phyloP scores from a whole-genome alignment of 192 early-diverging fungal genomes.

The Podochytrium sp. region DNA sequence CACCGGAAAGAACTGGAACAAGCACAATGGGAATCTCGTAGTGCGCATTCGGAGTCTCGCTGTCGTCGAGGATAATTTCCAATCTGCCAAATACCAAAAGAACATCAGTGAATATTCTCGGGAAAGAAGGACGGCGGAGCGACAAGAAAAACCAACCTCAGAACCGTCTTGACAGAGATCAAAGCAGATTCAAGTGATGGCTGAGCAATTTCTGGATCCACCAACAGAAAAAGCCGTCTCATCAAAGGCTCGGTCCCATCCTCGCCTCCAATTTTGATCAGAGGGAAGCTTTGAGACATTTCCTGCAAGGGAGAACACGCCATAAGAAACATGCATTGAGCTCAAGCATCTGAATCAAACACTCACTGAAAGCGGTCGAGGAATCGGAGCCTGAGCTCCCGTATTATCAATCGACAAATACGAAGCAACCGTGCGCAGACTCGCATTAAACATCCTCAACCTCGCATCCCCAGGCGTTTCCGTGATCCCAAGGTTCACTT shows the following conservation, averaged over 20 bases:
- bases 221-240: not conserved
- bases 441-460: slow-evolving; percentile 7
- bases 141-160: not conserved
- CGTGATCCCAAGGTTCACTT: slow-evolving; percentile 6
- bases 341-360: not conserved
- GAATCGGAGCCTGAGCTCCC: not conserved
- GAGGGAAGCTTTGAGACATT: not conserved
- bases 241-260: not conserved
- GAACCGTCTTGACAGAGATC: slow-evolving; percentile 18
- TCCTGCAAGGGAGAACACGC: not conserved
- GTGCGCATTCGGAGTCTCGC: slow-evolving; percentile 3
- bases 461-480: slow-evolving; percentile 6
- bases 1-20: not conserved
- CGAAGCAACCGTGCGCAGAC: not conserved
- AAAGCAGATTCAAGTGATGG: not conserved
- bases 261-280: not conserved
- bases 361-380: not conserved
- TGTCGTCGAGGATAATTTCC: slow-evolving; percentile 13
- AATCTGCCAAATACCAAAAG: no score
- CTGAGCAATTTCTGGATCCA: slow-evolving; percentile 12
- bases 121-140: no score
- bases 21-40: slow-evolving; percentile 22
- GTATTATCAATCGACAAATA: not conserved
- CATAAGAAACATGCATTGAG: not conserved
- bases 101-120: no score